Evolutionary conservation across 768 basidiomycete genomes (phyloP).

Genomic region (Mycena filopes): DNA sequence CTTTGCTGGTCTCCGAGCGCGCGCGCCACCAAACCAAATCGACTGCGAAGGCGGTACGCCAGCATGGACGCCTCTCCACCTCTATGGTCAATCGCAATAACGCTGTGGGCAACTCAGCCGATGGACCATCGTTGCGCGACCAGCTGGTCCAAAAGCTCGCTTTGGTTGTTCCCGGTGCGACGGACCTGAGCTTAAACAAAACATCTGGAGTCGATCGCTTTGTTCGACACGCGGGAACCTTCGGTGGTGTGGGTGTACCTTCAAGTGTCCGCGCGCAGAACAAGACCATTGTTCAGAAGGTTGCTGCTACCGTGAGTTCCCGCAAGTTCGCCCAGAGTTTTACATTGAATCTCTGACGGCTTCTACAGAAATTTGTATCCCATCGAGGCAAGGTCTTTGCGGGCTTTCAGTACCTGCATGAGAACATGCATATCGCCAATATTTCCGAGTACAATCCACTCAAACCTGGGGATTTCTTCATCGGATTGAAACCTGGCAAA

Average conservation of each 20-base stretch:
- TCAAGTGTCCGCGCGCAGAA: constrained; percentile 9
- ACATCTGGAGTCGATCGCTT: constrained; percentile 7
- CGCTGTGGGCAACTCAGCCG: background rate
- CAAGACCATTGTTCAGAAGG: constrained; percentile 17
- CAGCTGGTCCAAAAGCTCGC: constrained; percentile 22
- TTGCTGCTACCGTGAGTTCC: constrained; percentile 16
- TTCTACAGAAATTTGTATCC: constrained; percentile 7
- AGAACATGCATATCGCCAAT: constrained; percentile 23
- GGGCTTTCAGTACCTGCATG: constrained; percentile 19
- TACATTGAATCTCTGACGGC: background rate
- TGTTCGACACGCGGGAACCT: constrained; percentile 13
- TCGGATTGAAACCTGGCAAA: constrained; percentile 3
- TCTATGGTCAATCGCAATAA: background rate
- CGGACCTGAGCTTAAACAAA: background rate
- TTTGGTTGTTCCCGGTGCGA: background rate
- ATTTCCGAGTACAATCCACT: constrained; percentile 8
- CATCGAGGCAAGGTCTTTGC: constrained; percentile 7
- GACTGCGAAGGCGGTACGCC: constrained; percentile 29
- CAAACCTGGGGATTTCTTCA: background rate
- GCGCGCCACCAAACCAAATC: constrained; percentile 24
- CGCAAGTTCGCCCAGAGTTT: too few relatives aligned
- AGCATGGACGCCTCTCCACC: constrained; percentile 10
- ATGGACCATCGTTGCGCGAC: constrained; percentile 13
- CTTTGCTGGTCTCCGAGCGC: constrained; percentile 15
- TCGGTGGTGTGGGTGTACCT: background rate